Base-by-base conservation (phyloP, 2,329 filamentous ascomycete species). In the Zasmidium cellare region DNA sequence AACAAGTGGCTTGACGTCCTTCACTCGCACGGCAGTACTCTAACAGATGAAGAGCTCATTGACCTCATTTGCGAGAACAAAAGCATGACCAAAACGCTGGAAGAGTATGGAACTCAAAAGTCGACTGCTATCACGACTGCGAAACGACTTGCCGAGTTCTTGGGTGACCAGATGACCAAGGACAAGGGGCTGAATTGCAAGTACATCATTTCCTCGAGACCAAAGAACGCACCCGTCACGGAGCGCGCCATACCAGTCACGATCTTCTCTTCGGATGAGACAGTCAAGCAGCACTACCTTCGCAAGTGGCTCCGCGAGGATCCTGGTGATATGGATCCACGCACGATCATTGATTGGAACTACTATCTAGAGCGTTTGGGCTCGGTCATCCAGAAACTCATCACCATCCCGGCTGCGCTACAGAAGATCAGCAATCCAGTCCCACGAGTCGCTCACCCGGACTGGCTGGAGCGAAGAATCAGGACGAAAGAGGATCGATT, bases 61-160 rank as follows among this genome's bases (percentile, higher is more conserved):
- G 93, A 99, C 69, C 87, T 99, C n/a, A 99, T 99, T 86, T 97
- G 92, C 51, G 94, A 99, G 75, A 99, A 99, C 77, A 88, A 96
- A 78, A 97, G 86, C 78, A 99, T 99, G 94, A 84, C 87, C 18
- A 99, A 99, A 77, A 96, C 94, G 0, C 80, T 99, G 1, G 93
- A 97, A 65, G 96, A 99, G 75, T 99, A 99, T 65, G 94, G 92
- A 18, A 80, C 79, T 7, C 96, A 99, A 69, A 99, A 99, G 73
- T 97, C 93, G 0, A 99, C 94, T 1, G 96, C 94, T n/a, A 99
- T 99, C 73, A 99, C 94, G 1, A 99, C 94, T 0, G 94, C 94
- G 11, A 94, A 89, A 69, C 91, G 94, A 62, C 77, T 99, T 45
- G 94, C 94, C 35, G 94, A 99, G 70, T 99, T 99, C 72, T 73